Percentiles rank a stretch among this genome's conserved stretches.
Evolutionary conservation across 768 basidiomycete species (phyloP).

Genomic region (Saitozyma sp.): DNA sequence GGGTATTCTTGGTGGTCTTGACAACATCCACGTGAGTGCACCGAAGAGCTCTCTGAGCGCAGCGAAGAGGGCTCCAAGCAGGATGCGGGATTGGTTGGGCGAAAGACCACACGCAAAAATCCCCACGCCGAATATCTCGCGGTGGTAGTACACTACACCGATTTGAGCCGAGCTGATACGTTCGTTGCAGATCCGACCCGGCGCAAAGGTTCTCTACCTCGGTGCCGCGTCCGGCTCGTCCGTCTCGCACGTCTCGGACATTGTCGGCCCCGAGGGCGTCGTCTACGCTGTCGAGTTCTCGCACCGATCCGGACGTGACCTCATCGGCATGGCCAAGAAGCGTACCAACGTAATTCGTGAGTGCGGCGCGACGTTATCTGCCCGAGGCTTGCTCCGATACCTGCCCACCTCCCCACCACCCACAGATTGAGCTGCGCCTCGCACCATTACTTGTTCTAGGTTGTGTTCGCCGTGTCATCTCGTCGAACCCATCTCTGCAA

Average conservation of each 20-base stretch:
- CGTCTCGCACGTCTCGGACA: conserved; percentile 98
- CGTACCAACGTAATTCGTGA: conserved; percentile 96
- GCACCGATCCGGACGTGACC: conserved; percentile 88
- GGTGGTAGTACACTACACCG: too few relatives aligned
- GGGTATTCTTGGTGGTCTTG: conserved; percentile 92
- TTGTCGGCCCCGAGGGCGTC: conserved; percentile 94
- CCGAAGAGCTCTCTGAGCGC: background rate
- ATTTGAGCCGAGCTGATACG: too few relatives aligned
- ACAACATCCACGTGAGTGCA: conserved; percentile 67
- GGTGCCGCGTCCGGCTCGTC: conserved; percentile 97
- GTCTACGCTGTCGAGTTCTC: conserved; percentile 99
- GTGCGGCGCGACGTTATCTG: background rate
- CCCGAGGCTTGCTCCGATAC: background rate
- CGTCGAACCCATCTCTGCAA: background rate
- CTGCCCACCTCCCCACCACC: background rate
- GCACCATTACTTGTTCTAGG: too few relatives aligned
- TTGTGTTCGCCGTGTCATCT: background rate
- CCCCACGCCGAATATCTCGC: too few relatives aligned
- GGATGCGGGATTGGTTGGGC: background rate
- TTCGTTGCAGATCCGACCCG: conserved; percentile 66
- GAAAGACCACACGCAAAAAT: too few relatives aligned
- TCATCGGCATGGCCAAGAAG: conserved; percentile 99
- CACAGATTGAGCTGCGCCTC: background rate
- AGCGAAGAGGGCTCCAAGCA: background rate
- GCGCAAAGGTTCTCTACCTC: conserved; percentile 93